phyloP scores from a whole-genome alignment of 2,329 filamentous ascomycete genomes.

The Pseudogymnoascus sp. region DNA sequence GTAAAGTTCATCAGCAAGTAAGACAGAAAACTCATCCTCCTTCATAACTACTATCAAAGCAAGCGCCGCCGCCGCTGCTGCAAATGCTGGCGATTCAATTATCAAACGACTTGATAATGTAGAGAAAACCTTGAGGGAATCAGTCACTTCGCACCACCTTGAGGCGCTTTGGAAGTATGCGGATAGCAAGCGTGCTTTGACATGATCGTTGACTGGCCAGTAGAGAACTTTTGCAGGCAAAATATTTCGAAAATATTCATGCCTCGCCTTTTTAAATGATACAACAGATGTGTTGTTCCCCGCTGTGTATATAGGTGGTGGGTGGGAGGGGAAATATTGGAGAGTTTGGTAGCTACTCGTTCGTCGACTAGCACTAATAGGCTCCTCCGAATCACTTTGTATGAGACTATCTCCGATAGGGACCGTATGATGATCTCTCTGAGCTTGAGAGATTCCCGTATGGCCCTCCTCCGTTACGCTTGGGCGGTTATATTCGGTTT shows the following conservation, averaged over 20 bases:
- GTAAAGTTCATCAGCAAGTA: not conserved
- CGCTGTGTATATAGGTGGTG: not conserved
- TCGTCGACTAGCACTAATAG: not conserved
- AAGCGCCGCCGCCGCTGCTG: not conserved
- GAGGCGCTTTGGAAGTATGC: not conserved
- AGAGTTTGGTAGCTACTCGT: not conserved
- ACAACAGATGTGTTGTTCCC: not conserved
- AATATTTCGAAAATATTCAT: not conserved
- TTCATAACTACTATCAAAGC: not conserved
- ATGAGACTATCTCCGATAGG: not conserved
- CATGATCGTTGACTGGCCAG: not conserved
- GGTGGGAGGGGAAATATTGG: not conserved
- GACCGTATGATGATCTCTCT: not conserved
- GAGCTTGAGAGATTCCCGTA: not conserved
- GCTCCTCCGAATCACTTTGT: not conserved
- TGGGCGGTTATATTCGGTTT: not conserved
- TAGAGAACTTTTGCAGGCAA: not conserved
- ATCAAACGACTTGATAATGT: not conserved
- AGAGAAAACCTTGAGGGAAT: not conserved
- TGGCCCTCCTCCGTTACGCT: not conserved
- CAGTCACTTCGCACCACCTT: not conserved
- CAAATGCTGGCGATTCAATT: not conserved
- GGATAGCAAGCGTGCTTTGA: not conserved
- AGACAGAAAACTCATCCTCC: not conserved
- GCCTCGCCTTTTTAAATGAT: not conserved